Evolutionary conservation across 2,329 filamentous ascomycete species (phyloP), one percentile per base, ranked within the genome.

Genomic region (Colletotrichum tropicicola): DNA sequence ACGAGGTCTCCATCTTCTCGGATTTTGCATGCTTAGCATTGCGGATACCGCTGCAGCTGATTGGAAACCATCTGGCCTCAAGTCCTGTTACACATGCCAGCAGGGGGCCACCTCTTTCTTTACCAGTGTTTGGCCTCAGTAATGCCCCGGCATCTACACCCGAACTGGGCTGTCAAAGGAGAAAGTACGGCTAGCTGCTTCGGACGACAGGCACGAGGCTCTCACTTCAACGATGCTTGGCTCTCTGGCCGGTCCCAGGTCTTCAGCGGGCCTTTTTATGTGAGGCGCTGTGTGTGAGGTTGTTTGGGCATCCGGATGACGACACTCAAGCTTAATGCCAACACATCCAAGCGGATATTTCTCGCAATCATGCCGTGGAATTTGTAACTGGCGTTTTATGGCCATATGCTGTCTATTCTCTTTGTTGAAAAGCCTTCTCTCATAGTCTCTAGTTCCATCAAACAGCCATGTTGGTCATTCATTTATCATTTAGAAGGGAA

Each of bases 401-500:
- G 13, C 10, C 15, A 17, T 8, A 10, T 48, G 10, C 41, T 15
- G 39, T 54, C 43, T 15, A 39, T n/a, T 9, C 8, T 27, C 55
- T 53, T 43, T 53, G 19, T 35, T 30, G 25, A 27, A 32, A 25
- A 7, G 25, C 23, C 3, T n/a, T 7, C 8, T 41, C n/a, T 10
- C 6, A 23, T 32, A 19, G 25, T 30, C 30, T 37, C 47, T 53
- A 21, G 43, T 27, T 37, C 15, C 7, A 30, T 41, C 8, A 10
- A 51, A 12, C 43, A 41, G 12, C 7, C 12, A 28, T 23, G 6
- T 8, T 15, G 13, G 6, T 19, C 3, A 17, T 5, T 8, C 32
- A 17, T 35, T 9, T 15, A 39, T 66, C 69, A 72, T 64, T 73
- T 69, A 41, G 69, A 74, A 15, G 83, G 83, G 65, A 80, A 85